Base-by-base conservation (phyloP, 2,329 filamentous ascomycete species). In the Meredithiella fracta region DNA sequence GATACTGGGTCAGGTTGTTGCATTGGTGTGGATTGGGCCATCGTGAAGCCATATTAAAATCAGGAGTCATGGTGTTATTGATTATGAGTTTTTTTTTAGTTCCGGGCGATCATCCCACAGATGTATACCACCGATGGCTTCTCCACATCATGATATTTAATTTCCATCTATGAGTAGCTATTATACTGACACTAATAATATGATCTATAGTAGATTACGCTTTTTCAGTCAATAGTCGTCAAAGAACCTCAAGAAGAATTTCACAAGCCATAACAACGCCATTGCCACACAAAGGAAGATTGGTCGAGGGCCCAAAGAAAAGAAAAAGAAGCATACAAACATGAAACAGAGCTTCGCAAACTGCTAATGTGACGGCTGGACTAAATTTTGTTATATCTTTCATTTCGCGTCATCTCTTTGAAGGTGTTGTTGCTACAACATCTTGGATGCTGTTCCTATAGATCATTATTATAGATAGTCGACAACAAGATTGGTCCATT, bases 401-500 rank as follows among this genome's bases (percentile, higher is more conserved):
- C 20, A 23, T 49, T 26, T 23, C 22, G 11, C 22, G 11, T 49
- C 44, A 2, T 22, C 2, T 25, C 9, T 11, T 2, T 26, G 15
- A 7, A 34, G n/a, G 40, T 49, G 22, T 26, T 25, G 22, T 26
- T 49, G 9, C 44, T 25, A 49, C 22, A 49, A 11, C 5, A 49
- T 23, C 15, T 26, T 20, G 22, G 8, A 2, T 20, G 22, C 20
- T 17, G 9, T 49, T 23, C 9, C 11, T 37, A 40, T 17, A 53
- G 22, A 53, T 53, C 31, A 37, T 53, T 29, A 40, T 53, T 31
- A 53, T 25, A 37, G 17, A 31, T 17, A 23, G 20, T 20, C 31
- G 6, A 22, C 31, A 53, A 53, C 51, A 15, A 53, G 20, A 53
- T 53, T 53, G 51, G 31, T 25, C 31, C 26, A 53, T 40, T 53